Evolutionary conservation across 2,329 filamentous ascomycete species (phyloP).

Genomic region (Metarhizium robertsii): DNA sequence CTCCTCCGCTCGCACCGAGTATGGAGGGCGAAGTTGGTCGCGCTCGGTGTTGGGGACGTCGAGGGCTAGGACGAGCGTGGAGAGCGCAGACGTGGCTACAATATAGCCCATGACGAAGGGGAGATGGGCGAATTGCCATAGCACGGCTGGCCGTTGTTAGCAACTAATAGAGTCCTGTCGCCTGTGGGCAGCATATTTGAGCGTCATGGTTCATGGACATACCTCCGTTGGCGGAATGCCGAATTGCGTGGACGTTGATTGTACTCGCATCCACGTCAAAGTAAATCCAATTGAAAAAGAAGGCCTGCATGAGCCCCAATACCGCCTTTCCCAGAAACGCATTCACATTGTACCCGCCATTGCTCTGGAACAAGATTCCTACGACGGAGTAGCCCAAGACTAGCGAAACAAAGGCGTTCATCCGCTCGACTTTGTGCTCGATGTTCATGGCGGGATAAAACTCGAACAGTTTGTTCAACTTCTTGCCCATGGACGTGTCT

Average conservation of each 20-base stretch:
- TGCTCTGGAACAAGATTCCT: slow-evolving; percentile 49
- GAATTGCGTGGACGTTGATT: slow-evolving; percentile 51
- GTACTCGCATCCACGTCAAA: slow-evolving; percentile 52
- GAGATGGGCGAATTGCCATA: too few species aligned
- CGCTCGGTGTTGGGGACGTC: too few species aligned
- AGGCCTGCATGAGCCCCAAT: slow-evolving; percentile 34
- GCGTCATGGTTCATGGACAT: slow-evolving; percentile 26
- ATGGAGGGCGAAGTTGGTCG: too few species aligned
- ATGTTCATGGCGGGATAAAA: too few species aligned
- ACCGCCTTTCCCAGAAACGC: slow-evolving; percentile 55
- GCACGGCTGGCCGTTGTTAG: too few species aligned
- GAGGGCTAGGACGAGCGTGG: too few species aligned
- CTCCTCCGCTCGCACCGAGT: too few species aligned
- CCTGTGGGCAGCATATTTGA: too few species aligned
- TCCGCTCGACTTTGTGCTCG: slow-evolving; percentile 15
- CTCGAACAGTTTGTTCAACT: slow-evolving; percentile 14
- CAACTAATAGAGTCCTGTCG: too few species aligned
- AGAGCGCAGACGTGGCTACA: too few species aligned
- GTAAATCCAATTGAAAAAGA: slow-evolving; percentile 48
- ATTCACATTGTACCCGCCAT: slow-evolving; percentile 33
- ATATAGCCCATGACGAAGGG: too few species aligned
- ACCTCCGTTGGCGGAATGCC: slow-evolving; percentile 37
- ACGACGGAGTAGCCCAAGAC: slow-evolving; percentile 58
- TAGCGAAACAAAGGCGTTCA: slow-evolving; percentile 53
- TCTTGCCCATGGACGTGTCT: slow-evolving; percentile 11